Evolutionary conservation across 352 stramenopile species (phyloP).

Genomic region (Pythium biforme): DNA sequence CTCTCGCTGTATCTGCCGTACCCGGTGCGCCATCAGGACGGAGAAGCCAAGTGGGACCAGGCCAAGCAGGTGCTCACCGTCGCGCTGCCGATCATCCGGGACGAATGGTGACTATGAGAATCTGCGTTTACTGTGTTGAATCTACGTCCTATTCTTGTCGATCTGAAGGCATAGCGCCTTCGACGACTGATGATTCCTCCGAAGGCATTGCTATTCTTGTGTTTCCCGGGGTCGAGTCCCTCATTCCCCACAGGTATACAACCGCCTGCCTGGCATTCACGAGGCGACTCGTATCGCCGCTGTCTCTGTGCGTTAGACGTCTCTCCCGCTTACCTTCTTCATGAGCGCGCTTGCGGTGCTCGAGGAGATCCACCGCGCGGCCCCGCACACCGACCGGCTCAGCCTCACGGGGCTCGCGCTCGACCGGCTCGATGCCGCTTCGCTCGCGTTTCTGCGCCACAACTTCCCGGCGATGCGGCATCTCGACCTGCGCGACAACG

Average conservation of each 20-base stretch:
- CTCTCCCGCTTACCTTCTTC: neutral
- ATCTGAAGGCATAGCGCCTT: neutral
- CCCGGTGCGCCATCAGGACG: slow-evolving; percentile 65
- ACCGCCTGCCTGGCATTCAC: neutral
- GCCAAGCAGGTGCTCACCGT: slow-evolving; percentile 48
- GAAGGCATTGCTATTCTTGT: neutral
- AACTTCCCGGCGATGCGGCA: slow-evolving; percentile 51
- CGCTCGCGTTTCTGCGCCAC: slow-evolving; percentile 40
- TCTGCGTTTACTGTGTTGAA: neutral
- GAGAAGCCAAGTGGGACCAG: slow-evolving; percentile 71
- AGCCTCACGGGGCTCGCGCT: slow-evolving; percentile 39
- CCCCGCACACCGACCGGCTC: slow-evolving; percentile 43
- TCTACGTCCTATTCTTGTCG: neutral
- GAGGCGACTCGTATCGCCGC: too few species aligned
- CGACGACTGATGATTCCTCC: slow-evolving; percentile 3
- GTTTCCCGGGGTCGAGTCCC: neutral
- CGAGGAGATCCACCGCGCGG: slow-evolving; percentile 36
- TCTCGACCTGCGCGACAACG: slow-evolving; percentile 61
- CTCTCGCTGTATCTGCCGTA: slow-evolving; percentile 72
- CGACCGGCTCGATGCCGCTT: slow-evolving; percentile 25
- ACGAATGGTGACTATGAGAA: slow-evolving; percentile 54
- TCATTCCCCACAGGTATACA: neutral
- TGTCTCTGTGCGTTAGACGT: too few species aligned
- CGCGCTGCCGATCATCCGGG: slow-evolving; percentile 69
- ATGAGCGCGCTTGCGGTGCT: slow-evolving; percentile 52